A percentile compares a stretch with the other conserved stretches of the same genome.
Conservation (phyloP, 192 early-diverging fungal genomes). For the Rhizophagus prolifer region DNA sequence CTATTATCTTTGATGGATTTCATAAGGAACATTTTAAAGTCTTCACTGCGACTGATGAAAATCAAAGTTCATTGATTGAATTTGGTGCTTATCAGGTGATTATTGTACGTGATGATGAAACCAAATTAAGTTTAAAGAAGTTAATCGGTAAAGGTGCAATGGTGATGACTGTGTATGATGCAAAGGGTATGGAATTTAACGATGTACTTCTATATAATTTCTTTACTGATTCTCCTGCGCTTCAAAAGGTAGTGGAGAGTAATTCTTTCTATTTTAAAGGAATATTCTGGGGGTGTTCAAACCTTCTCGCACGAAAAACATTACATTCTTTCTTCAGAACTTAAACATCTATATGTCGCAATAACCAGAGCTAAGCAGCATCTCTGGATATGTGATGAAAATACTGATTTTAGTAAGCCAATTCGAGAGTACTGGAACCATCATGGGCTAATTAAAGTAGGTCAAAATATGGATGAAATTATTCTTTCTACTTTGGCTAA, state of each 20-base stretch:
- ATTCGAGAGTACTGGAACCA: constrained; percentile 5
- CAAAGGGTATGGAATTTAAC: constrained; percentile 28
- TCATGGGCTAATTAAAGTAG: neutral
- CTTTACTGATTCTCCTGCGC: constrained; percentile 21
- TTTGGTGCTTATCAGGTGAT: constrained; percentile 25
- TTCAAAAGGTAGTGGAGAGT: constrained; percentile 20
- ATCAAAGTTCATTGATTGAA: neutral
- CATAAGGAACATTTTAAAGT: neutral
- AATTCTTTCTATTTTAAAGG: neutral
- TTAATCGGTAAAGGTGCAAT: neutral
- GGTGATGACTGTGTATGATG: constrained; percentile 14
- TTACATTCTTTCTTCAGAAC: constrained; percentile 18
- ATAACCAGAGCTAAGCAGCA: constrained; percentile 16
- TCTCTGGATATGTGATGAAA: constrained; percentile 23
- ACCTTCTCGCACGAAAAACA: constrained; percentile 5
- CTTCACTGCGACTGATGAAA: no score
- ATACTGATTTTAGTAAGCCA: neutral
- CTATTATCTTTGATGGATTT: neutral
- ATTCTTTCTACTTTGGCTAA: neutral
- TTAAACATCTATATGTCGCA: constrained; percentile 21
- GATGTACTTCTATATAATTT: constrained; percentile 31
- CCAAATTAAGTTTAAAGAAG: neutral
- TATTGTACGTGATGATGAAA: constrained; percentile 16
- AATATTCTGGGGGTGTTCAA: neutral
- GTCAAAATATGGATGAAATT: neutral